Base-by-base conservation (phyloP, 371 early-diverging fungal genomes). In the Syncephalis fuscata region DNA sequence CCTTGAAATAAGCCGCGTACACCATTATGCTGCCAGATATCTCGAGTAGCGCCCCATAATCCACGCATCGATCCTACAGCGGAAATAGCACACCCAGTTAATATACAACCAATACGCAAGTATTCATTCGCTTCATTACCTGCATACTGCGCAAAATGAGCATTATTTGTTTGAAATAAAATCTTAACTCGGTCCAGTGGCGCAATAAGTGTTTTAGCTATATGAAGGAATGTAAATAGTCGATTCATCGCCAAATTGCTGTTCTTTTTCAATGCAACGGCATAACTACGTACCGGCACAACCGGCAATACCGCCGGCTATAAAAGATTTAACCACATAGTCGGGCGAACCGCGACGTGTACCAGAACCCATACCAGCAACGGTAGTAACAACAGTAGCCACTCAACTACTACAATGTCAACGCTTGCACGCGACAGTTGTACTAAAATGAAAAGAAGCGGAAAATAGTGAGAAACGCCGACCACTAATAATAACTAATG, bases 131-230 rank as follows among this genome's bases (percentile, higher is more conserved):
- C 27, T 48, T 17, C 17, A 20, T 32, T 68, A 82, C 87, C 88
- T 46, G 85, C 71, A 64, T 90, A 87, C 61, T 77, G 75, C 39
- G 78, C 78, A 63, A 77, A 94, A 15, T 75, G 64, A 5, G 92
- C 88, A 51, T 90, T 88, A 58, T 74, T 77, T 19, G 93, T 78
- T 66, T 97, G 98, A 58, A 97, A 97, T 32, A 95, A 68, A 22
- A 97, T 97, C 71, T 97, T 97, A 46, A 97, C 93, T 51, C 98
- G 75, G 62, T 97, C 98, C 54, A 97, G 60, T 4, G 98, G 98
- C 10, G 96, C 98, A 47, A 94, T 82, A 0, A 73, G 73, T 1
- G 92, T 88, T 56, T 97, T 94, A n/a, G 93, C 93, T 74, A 73
- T 27, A 14, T n/a, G n/a, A n/a, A 46, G 14, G 21, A 27, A 44